These are phyloP conservation scores for Nymphaea colorata DNA, from an alignment of 164 flowering plant species.

Conservation along the genomic window DNA sequence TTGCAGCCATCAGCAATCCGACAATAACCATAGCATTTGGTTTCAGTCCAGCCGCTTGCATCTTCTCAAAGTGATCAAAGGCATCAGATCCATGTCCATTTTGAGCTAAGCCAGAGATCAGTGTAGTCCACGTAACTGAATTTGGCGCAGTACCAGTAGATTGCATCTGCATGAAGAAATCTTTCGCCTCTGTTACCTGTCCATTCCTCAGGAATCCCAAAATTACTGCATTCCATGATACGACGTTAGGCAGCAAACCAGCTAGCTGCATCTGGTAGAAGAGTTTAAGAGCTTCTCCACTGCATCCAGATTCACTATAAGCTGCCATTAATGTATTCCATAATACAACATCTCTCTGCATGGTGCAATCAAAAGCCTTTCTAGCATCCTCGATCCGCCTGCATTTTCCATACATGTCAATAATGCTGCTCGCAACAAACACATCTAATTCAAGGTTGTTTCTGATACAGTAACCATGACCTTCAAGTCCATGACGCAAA, in stretches of 20 bases:
- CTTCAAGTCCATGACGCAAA: conserved; percentile 40
- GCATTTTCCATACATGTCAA: conserved; percentile 60
- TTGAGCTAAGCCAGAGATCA: conserved; percentile 50
- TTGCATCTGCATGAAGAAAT: conserved; percentile 46
- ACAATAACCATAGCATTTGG: conserved; percentile 32
- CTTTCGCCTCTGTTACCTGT: conserved; percentile 32
- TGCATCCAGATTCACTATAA: conserved; percentile 39
- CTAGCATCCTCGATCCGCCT: conserved; percentile 28
- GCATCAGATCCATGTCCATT: conserved; percentile 38
- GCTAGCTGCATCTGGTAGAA: conserved; percentile 65
- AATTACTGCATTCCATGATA: conserved; percentile 59
- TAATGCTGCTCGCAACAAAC: conserved; percentile 42
- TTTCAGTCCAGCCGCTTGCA: conserved; percentile 42
- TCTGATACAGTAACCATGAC: conserved; percentile 50
- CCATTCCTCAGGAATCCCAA: conserved; percentile 42
- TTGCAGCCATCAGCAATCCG: conserved; percentile 38
- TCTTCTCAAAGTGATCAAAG: conserved; percentile 23
- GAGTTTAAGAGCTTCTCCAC: conserved; percentile 56
- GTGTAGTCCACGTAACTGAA: conserved; percentile 45
- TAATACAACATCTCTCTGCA: conserved; percentile 36
- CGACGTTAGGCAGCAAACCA: conserved; percentile 35
- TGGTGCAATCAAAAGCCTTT: conserved; percentile 30
- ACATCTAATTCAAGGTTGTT: conserved; percentile 42
- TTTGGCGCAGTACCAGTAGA: conserved; percentile 34
- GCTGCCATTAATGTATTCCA: conserved; percentile 59